Percentiles rank a stretch among this genome's conserved stretches.
phyloP scores from a whole-genome alignment of 768 basidiomycete species.

The Panaeolus cyanescens region DNA sequence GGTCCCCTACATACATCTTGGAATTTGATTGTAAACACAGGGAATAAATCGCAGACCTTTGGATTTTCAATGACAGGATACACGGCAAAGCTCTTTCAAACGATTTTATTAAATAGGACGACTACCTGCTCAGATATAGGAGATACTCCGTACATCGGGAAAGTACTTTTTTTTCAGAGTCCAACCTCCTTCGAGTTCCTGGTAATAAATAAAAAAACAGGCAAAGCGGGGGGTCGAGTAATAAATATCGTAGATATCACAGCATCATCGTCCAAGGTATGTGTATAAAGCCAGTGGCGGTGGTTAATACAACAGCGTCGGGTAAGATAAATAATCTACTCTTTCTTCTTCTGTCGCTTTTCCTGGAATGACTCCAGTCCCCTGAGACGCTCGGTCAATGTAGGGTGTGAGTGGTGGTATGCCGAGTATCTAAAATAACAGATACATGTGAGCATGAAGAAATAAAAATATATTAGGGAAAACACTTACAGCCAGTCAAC shows the following conservation, averaged over 20 bases:
- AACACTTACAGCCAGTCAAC: conserved; percentile 84
- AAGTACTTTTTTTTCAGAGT: no score
- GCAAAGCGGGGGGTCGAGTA: no score
- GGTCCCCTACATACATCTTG: conserved; percentile 8
- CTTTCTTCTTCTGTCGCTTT: conserved; percentile 42
- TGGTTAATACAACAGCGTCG: not conserved
- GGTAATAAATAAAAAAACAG: no score
- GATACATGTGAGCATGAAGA: conserved; percentile 6
- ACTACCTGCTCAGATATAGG: no score
- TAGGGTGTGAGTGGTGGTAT: conserved; percentile 96
- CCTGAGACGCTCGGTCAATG: conserved; percentile 84
- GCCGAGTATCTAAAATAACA: conserved; percentile 72
- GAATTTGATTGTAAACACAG: not conserved
- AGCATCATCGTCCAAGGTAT: not conserved
- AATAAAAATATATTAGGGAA: conserved; percentile 1
- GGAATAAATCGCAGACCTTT: not conserved
- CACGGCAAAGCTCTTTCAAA: no score
- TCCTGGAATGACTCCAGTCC: conserved; percentile 73
- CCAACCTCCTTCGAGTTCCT: no score
- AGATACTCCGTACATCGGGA: no score
- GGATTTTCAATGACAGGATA: not conserved
- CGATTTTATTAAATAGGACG: no score
- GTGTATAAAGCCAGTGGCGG: not conserved
- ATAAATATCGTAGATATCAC: not conserved
- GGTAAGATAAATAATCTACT: conserved; percentile 12